Conservation (phyloP, 1,284 basidiomycete species). For the Pholiota adiposa region DNA sequence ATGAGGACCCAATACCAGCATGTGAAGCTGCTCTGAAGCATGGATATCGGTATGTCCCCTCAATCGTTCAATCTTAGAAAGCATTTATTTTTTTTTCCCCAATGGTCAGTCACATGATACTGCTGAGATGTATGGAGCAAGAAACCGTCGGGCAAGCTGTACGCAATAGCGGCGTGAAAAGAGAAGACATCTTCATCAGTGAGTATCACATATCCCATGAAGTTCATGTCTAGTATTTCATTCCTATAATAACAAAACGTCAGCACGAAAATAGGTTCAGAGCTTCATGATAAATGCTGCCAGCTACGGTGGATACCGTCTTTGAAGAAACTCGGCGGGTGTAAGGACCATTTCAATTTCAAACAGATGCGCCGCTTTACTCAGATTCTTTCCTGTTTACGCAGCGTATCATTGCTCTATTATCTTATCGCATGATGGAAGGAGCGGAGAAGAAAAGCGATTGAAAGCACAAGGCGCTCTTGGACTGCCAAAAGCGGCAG, state of each 20-base stretch:
- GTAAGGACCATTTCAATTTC: no score
- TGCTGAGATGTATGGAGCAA: conserved; percentile 78
- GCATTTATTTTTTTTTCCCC: neutral
- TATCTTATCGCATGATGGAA: conserved; percentile 79
- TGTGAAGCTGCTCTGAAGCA: conserved; percentile 4
- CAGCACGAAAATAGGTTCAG: conserved; percentile 66
- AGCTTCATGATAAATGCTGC: conserved; percentile 56
- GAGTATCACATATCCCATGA: conserved; percentile 30
- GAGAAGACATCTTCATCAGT: conserved; percentile 75
- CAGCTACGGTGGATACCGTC: conserved; percentile 61
- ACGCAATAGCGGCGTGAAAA: conserved; percentile 51
- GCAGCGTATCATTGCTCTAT: conserved; percentile 76
- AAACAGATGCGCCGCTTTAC: no score
- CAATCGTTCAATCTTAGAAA: neutral
- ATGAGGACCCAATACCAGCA: neutral
- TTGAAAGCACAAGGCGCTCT: conserved; percentile 64
- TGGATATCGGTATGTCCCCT: conserved; percentile 1
- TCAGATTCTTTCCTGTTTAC: neutral
- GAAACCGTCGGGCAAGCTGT: conserved; percentile 63
- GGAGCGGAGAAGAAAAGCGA: conserved; percentile 59
- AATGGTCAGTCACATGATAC: conserved; percentile 64
- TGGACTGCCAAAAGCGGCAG: conserved; percentile 60
- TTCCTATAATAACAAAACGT: neutral
- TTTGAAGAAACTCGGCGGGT: conserved; percentile 54
- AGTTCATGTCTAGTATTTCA: conserved; percentile 1